Evolutionary conservation across 257 asterid species (phyloP).

Genomic region (Penstemon eatonii): DNA sequence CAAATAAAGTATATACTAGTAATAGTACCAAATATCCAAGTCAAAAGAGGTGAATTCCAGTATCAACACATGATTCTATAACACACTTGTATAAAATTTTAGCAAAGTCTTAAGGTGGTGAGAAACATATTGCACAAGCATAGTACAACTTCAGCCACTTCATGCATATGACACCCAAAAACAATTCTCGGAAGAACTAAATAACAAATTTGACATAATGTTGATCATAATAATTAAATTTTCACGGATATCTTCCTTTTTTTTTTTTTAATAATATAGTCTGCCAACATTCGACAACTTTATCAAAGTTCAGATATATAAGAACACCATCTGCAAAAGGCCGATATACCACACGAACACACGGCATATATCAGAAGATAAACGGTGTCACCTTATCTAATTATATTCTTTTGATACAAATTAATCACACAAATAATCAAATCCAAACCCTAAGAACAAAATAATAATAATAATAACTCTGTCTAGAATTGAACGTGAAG

Average conservation of each 20-base stretch:
- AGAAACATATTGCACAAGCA: background rate
- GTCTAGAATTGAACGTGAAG: background rate
- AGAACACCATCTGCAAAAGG: background rate
- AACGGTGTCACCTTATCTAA: background rate
- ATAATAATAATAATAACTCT: background rate
- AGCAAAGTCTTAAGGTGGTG: background rate
- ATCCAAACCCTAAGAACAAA: background rate
- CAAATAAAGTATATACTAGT: background rate
- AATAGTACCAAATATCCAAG: conserved; percentile 9
- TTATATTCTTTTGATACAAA: no score
- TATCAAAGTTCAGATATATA: background rate
- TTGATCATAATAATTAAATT: no score
- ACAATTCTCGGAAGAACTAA: conserved; percentile 4
- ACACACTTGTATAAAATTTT: background rate
- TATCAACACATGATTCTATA: conserved; percentile 9
- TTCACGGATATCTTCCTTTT: background rate
- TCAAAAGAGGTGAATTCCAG: conserved; percentile 1
- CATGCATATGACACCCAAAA: background rate
- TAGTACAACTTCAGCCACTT: background rate
- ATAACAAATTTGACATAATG: no score
- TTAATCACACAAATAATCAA: background rate
- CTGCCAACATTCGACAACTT: background rate
- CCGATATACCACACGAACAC: background rate
- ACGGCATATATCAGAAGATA: background rate
- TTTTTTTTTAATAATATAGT: background rate